phyloP scores from a whole-genome alignment of 2,329 filamentous ascomycete species.

The Xylariomycetidae sp. region DNA sequence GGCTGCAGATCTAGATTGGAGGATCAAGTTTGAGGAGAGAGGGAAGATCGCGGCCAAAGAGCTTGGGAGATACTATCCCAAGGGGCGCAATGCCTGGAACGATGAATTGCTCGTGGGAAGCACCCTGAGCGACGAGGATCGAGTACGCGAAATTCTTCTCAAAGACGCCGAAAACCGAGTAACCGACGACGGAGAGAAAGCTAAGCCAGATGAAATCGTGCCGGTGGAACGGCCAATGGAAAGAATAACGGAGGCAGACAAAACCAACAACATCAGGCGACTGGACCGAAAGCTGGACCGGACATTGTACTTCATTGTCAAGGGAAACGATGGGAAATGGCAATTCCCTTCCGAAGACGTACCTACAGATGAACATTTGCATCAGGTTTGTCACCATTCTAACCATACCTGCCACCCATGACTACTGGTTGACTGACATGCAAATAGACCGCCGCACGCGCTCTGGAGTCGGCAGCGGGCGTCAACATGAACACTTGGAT shows the following conservation, averaged over 20 bases:
- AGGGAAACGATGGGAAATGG: slow-evolving; percentile 68
- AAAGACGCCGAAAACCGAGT: slow-evolving; percentile 67
- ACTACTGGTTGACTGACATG: slow-evolving; percentile 12
- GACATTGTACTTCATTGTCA: slow-evolving; percentile 85
- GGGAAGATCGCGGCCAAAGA: slow-evolving; percentile 72
- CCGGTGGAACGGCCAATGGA: slow-evolving; percentile 66
- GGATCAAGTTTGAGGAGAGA: slow-evolving; percentile 75
- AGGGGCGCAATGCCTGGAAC: slow-evolving; percentile 72
- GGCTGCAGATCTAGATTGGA: slow-evolving; percentile 81
- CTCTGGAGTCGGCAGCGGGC: slow-evolving; percentile 72
- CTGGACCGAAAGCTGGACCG: slow-evolving; percentile 74
- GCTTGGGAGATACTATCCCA: slow-evolving; percentile 76
- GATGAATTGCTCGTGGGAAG: slow-evolving; percentile 83
- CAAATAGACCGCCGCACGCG: slow-evolving; percentile 75
- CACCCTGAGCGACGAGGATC: slow-evolving; percentile 57
- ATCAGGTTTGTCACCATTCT: slow-evolving; percentile 59
- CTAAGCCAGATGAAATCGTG: slow-evolving; percentile 54
- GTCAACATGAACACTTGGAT: slow-evolving; percentile 99
- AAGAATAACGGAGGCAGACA: slow-evolving; percentile 74
- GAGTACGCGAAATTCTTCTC: slow-evolving; percentile 64
- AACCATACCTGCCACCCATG: background rate
- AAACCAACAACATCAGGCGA: slow-evolving; percentile 67
- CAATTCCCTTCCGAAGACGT: slow-evolving; percentile 74
- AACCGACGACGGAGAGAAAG: slow-evolving; percentile 56
- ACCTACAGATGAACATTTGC: slow-evolving; percentile 67